Evolutionary conservation across 441 rosid genomes (phyloP).

Genomic region (Euphorbia corollata): DNA sequence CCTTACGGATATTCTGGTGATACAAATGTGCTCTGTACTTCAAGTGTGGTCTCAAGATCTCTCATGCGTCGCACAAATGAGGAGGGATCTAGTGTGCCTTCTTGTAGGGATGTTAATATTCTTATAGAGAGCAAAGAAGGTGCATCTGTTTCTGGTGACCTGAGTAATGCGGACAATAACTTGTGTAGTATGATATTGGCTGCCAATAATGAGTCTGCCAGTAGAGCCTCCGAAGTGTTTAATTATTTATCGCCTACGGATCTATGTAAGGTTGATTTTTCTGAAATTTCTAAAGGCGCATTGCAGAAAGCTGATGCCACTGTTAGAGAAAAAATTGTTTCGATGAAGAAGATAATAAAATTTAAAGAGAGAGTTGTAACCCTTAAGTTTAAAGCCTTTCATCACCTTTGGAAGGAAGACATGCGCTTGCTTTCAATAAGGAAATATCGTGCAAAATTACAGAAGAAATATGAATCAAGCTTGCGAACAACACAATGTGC

Average conservation of each 20-base stretch:
- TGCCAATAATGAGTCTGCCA: conserved; percentile 61
- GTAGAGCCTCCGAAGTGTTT: conserved; percentile 50
- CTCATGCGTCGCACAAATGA: conserved; percentile 23
- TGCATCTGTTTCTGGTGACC: conserved; percentile 24
- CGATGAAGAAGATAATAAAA: conserved; percentile 39
- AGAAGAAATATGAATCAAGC: conserved; percentile 53
- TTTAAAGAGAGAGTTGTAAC: conserved; percentile 73
- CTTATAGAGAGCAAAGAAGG: conserved; percentile 15
- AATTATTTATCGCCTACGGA: conserved; percentile 45
- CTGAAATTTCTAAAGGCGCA: conserved; percentile 24
- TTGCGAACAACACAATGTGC: conserved; percentile 42
- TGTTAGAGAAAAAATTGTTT: conserved; percentile 42
- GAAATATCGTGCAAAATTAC: conserved; percentile 59
- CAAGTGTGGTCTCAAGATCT: conserved; percentile 17
- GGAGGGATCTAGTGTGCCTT: conserved; percentile 23
- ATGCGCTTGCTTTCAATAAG: conserved; percentile 39
- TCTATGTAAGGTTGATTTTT: conserved; percentile 27
- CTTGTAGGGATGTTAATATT: conserved; percentile 25
- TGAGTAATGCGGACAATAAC: conserved; percentile 27
- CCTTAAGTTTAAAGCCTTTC: conserved; percentile 75
- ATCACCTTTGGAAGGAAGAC: conserved; percentile 83
- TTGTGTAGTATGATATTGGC: conserved; percentile 38
- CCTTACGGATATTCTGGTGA: conserved; percentile 26
- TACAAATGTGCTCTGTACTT: conserved; percentile 22
- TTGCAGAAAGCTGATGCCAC: conserved; percentile 29